Percentiles rank a stretch among this genome's conserved stretches.
Conservation (phyloP, 352 stramenopile species). For the Globisporangium emineosum region DNA sequence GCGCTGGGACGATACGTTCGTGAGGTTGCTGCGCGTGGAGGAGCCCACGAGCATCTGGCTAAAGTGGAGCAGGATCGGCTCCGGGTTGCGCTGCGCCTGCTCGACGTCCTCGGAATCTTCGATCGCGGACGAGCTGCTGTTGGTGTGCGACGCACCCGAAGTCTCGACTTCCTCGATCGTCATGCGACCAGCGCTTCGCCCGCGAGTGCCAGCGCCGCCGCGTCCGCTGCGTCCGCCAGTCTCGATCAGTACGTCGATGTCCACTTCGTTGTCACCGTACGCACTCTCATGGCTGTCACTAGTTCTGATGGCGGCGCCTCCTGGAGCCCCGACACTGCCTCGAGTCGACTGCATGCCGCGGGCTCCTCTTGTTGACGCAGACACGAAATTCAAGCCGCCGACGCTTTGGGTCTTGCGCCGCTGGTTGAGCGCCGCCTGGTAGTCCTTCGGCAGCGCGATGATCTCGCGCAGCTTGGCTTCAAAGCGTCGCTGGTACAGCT, state of each 20-base stretch:
- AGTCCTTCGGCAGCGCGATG: conserved; percentile 71
- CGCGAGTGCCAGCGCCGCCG: neutral
- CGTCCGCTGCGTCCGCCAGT: conserved; percentile 6
- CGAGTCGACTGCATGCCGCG: neutral
- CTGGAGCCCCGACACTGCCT: neutral
- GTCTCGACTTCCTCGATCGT: conserved; percentile 22
- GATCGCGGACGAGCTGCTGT: conserved; percentile 1
- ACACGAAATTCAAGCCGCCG: neutral
- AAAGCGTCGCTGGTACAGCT: conserved; percentile 78
- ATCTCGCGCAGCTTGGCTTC: conserved; percentile 79
- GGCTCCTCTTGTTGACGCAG: neutral
- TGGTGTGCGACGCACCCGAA: conserved; percentile 27
- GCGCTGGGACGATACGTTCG: conserved; percentile 12
- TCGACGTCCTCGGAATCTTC: conserved; percentile 32
- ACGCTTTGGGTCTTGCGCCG: conserved; percentile 6
- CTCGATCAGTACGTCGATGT: conserved; percentile 14
- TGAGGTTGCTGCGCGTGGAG: conserved; percentile 20
- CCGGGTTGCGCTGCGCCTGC: conserved; percentile 46
- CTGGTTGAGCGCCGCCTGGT: conserved; percentile 11
- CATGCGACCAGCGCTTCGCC: neutral
- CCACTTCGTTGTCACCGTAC: conserved; percentile 13
- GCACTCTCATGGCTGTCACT: neutral
- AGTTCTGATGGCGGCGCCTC: neutral
- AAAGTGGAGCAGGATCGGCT: conserved; percentile 54
- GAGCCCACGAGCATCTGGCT: conserved; percentile 27